phyloP scores from a whole-genome alignment of 73 alveolate genomes.

The Breviolum minutum region DNA sequence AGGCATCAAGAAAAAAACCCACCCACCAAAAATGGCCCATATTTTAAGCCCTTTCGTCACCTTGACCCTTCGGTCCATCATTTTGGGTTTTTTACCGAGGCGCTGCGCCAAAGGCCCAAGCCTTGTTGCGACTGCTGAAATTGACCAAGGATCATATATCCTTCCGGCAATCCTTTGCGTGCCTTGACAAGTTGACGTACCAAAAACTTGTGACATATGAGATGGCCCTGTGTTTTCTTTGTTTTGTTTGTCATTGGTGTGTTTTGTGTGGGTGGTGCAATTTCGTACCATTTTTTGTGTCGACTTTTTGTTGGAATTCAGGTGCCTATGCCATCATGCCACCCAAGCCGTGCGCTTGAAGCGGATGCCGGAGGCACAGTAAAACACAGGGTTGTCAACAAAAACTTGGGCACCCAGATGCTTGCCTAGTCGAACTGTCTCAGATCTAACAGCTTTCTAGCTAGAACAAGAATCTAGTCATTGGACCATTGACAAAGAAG shows the following conservation, averaged over 20 bases:
- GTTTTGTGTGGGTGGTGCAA: background rate
- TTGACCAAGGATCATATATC: background rate
- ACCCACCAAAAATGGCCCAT: no score
- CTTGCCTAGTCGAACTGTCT: no score
- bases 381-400: background rate
- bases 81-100: background rate
- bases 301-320: background rate
- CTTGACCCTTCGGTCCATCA: no score
- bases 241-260: background rate
- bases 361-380: background rate
- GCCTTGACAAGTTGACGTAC: background rate
- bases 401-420: no score
- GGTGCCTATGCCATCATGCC: conserved; percentile 41
- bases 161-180: background rate
- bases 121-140: conserved; percentile 38
- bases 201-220: background rate
- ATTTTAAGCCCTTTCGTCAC: no score
- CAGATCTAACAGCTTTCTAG: no score
- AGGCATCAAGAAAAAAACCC: no score
- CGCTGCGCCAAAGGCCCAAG: background rate
- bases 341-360: background rate
- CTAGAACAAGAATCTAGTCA: no score
- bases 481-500: no score
- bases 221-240: background rate
- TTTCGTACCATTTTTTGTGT: background rate